Evolutionary conservation across 108 stramenopile species (phyloP).

Genomic region (Cyclotella sp.): DNA sequence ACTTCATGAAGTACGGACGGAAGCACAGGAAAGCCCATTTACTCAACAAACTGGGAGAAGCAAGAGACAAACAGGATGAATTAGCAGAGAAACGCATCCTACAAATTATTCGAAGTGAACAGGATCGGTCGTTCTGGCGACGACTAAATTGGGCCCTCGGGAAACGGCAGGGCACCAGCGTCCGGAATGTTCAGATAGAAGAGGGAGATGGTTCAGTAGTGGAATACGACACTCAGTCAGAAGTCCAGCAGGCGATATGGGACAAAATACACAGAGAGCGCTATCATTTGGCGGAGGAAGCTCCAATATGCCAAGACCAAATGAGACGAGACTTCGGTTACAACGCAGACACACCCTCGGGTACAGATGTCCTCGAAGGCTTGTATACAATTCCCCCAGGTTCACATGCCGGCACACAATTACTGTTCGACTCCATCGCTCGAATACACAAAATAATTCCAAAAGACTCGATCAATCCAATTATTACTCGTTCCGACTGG

Average conservation of each 20-base stretch:
- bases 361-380: neutral
- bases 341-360: too few relatives aligned
- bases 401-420: neutral
- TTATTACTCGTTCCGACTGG: neutral
- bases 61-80: constrained; percentile 7
- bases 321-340: too few relatives aligned
- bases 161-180: neutral
- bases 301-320: too few relatives aligned
- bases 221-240: neutral
- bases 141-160: constrained; percentile 8
- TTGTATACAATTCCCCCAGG: neutral
- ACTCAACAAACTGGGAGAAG: neutral
- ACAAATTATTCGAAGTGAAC: constrained; percentile 27
- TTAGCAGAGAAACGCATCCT: constrained; percentile 17
- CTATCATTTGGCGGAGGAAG: too few relatives aligned
- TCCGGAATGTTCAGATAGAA: constrained; percentile 11
- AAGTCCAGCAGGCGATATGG: neutral
- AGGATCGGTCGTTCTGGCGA: constrained; percentile 25
- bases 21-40: constrained; percentile 15
- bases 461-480: neutral
- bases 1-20: constrained; percentile 17
- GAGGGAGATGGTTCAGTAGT: neutral
- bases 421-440: neutral
- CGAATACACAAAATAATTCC: neutral
- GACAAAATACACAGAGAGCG: too few relatives aligned